Conservation (phyloP, 768 basidiomycete genomes). For the Tulasnella sp. region DNA sequence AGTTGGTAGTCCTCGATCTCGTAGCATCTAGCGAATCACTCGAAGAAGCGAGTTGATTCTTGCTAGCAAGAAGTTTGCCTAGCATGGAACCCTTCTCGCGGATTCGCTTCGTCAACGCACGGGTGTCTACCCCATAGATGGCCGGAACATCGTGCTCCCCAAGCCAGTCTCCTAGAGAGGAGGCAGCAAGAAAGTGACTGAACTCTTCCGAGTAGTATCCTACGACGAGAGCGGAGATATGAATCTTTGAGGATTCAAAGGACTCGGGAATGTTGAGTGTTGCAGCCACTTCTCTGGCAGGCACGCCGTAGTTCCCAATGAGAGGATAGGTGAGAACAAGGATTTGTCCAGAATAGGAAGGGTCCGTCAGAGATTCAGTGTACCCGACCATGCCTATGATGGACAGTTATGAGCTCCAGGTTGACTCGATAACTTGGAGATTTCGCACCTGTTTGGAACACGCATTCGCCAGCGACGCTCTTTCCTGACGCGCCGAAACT, state of each 20-base stretch:
- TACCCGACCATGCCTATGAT: constrained; percentile 93
- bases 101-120: constrained; percentile 91
- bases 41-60: constrained; percentile 34
- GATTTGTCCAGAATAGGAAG: constrained; percentile 96
- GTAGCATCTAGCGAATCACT: constrained; percentile 23
- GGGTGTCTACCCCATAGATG: constrained; percentile 90
- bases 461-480: constrained; percentile 93
- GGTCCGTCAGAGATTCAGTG: constrained; percentile 94
- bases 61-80: constrained; percentile 64
- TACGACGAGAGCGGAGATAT: constrained; percentile 81
- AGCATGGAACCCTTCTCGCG: constrained; percentile 90
- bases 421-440: too few relatives aligned
- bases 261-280: constrained; percentile 44
- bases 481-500: constrained; percentile 88
- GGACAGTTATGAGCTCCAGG: constrained; percentile 14
- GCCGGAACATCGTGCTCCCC: constrained; percentile 92
- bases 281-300: constrained; percentile 40
- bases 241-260: constrained; percentile 93
- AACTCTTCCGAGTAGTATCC: constrained; percentile 90
- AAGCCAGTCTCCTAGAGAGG: constrained; percentile 82
- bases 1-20: constrained; percentile 18
- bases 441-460: constrained; percentile 93
- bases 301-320: constrained; percentile 95
- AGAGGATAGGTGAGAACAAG: constrained; percentile 94
- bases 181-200: constrained; percentile 85